Evolutionary conservation across 495 filamentous ascomycete genomes (phyloP).

Genomic region (Aspergillus affinis): DNA sequence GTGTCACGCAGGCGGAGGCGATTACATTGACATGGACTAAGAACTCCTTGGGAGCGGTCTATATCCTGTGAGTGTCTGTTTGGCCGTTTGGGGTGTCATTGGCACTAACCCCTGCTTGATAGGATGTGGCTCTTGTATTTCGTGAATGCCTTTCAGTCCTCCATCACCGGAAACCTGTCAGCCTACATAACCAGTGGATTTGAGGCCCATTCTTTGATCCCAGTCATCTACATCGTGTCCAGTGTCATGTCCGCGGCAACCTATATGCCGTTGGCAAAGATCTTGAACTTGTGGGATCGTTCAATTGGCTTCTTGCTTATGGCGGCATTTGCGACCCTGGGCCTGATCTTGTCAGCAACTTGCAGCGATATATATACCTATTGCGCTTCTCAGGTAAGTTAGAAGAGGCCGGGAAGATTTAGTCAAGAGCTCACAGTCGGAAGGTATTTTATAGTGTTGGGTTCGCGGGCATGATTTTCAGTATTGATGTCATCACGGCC

Average conservation of each 20-base stretch:
- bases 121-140: conserved; percentile 53
- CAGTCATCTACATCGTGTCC: conserved; percentile 55
- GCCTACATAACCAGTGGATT: conserved; percentile 51
- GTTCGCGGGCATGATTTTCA: conserved; percentile 55
- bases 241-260: conserved; percentile 38
- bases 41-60: conserved; percentile 38
- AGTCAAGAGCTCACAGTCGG: background rate
- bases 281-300: conserved; percentile 67
- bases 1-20: conserved; percentile 47
- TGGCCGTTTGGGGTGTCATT: too few species aligned
- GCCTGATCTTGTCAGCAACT: conserved; percentile 51
- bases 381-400: conserved; percentile 47
- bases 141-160: conserved; percentile 43
- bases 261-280: conserved; percentile 61
- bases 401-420: background rate
- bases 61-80: conserved; percentile 18
- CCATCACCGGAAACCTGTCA: conserved; percentile 29
- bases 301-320: conserved; percentile 53
- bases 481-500: conserved; percentile 57
- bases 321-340: conserved; percentile 35
- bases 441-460: conserved; percentile 45
- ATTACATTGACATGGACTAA: conserved; percentile 44
- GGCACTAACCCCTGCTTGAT: background rate
- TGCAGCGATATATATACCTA: conserved; percentile 49
- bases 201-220: conserved; percentile 56